Conservation (phyloP, 306 rosid species). For the Cajanus cajan region DNA sequence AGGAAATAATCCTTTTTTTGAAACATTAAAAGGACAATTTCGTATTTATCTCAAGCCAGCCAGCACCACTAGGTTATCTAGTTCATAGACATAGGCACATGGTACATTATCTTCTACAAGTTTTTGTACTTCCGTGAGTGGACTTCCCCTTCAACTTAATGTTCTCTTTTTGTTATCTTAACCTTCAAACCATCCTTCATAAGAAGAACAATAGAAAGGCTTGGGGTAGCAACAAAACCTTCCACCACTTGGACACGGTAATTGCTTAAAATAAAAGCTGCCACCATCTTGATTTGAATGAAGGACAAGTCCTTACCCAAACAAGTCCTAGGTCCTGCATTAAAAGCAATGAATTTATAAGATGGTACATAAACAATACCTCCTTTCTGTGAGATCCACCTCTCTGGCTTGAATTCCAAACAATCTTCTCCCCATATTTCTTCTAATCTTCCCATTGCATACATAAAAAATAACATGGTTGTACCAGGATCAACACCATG, state of each 20-base stretch:
- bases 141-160: neutral
- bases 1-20: no score
- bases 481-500: slow-evolving; percentile 19
- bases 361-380: slow-evolving; percentile 37
- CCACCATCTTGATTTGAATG: slow-evolving; percentile 45
- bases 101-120: neutral
- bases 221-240: slow-evolving; percentile 22
- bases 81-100: no score
- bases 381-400: slow-evolving; percentile 52
- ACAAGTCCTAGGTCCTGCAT: slow-evolving; percentile 58
- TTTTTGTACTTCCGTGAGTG: neutral
- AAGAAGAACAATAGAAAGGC: slow-evolving; percentile 38
- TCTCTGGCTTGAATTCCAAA: slow-evolving; percentile 62
- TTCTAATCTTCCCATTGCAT: slow-evolving; percentile 56
- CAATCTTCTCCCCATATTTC: slow-evolving; percentile 55
- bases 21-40: no score
- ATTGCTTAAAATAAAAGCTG: slow-evolving; percentile 26
- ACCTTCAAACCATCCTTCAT: slow-evolving; percentile 54
- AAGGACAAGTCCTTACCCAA: slow-evolving; percentile 50
- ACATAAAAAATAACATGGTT: slow-evolving; percentile 29
- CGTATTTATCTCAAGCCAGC: no score
- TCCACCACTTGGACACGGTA: slow-evolving; percentile 32
- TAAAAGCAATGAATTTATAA: slow-evolving; percentile 49
- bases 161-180: slow-evolving; percentile 21
- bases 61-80: no score